Conservation (phyloP, 805 yeast species). For the Metschnikowia hibisci region DNA sequence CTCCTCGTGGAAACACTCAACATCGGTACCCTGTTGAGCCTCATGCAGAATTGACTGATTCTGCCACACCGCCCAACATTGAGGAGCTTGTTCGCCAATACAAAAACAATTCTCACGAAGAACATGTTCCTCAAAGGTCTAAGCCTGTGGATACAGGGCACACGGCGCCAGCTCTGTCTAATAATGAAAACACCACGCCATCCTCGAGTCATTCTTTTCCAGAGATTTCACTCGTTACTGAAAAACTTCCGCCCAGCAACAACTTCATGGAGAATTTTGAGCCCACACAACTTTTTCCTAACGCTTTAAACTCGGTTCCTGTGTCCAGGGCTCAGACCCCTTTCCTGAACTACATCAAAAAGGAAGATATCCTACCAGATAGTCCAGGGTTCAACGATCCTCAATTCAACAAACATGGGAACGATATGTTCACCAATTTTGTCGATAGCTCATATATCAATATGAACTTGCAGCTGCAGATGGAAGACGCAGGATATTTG, state of each 20-base stretch:
- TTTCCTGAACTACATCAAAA: constrained; percentile 1
- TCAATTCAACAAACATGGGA: constrained; percentile 7
- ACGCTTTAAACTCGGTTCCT: constrained; percentile 31
- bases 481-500: constrained; percentile 16
- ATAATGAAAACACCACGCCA: constrained; percentile 27
- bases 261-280: constrained; percentile 50
- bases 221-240: constrained; percentile 54
- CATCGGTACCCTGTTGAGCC: not conserved
- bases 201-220: constrained; percentile 41
- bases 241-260: constrained; percentile 44
- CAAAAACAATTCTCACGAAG: constrained; percentile 18
- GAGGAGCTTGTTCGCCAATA: constrained; percentile 34
- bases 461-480: constrained; percentile 36
- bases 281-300: constrained; percentile 55
- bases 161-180: constrained; percentile 3
- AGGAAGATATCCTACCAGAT: constrained; percentile 6
- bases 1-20: constrained; percentile 7
- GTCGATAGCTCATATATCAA: constrained; percentile 39
- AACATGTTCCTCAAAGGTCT: not conserved
- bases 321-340: constrained; percentile 39
- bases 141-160: constrained; percentile 1
- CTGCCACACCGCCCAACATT: constrained; percentile 20
- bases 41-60: not conserved
- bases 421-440: constrained; percentile 31
- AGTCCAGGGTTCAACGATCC: constrained; percentile 8